Evolutionary conservation across 805 yeast genomes (phyloP).

Genomic region (Hanseniaspora vineae): DNA sequence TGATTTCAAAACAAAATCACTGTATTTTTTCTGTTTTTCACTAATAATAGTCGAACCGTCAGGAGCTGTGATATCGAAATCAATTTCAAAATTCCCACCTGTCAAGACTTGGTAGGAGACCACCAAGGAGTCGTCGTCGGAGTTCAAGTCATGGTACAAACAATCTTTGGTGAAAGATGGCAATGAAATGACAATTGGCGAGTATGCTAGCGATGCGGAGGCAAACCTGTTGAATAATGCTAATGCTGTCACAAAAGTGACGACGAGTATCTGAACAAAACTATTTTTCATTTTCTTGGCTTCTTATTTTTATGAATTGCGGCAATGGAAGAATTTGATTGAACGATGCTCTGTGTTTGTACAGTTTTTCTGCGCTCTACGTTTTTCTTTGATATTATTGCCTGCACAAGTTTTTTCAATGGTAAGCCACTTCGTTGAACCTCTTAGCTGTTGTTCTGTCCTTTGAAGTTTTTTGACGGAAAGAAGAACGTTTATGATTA

Average conservation of each 20-base stretch:
- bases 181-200: constrained; percentile 25
- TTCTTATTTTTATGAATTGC: background rate
- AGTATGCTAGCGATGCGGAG: constrained; percentile 15
- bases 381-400: too few relatives aligned
- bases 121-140: constrained; percentile 28
- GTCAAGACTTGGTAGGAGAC: constrained; percentile 41
- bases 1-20: constrained; percentile 47
- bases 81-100: constrained; percentile 59
- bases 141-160: constrained; percentile 24
- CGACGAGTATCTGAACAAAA: background rate
- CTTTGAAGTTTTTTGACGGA: too few relatives aligned
- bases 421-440: too few relatives aligned
- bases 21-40: constrained; percentile 49
- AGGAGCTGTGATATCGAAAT: constrained; percentile 47
- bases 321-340: too few relatives aligned
- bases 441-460: too few relatives aligned
- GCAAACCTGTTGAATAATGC: constrained; percentile 3
- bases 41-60: constrained; percentile 32
- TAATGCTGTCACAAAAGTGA: background rate
- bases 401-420: too few relatives aligned
- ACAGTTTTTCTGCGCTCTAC: too few relatives aligned
- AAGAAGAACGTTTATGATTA: too few relatives aligned
- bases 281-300: background rate
- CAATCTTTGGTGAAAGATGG: constrained; percentile 34
- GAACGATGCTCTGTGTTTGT: too few relatives aligned